Base-by-base conservation (phyloP, 1,139 yeast genomes). In the Nakaseomyces sp. region DNA sequence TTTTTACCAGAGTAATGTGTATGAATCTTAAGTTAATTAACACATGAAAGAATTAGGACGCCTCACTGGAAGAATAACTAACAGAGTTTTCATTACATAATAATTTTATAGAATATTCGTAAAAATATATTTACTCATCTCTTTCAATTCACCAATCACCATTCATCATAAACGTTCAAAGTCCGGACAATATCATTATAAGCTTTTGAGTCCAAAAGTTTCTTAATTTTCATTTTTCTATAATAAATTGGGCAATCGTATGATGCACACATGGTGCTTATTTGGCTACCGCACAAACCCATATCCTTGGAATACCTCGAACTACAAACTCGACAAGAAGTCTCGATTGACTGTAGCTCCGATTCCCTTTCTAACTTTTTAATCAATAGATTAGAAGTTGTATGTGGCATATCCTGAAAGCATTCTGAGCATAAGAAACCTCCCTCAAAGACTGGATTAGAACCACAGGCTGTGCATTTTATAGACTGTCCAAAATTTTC, bases 201-300 rank as follows among this genome's bases (percentile, higher is more conserved):
- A 10, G 7, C 6, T 18, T 17, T 17, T n/a, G 38, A 35, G 26
- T 33, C 28, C 5, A 52, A 18, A 29, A 47, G 43, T n/a, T 44
- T 45, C 5, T 41, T 15, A 2, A 45, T 37, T 41, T 61, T 60
- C 1, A 61, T 56, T 40, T 64, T 59, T 0, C 64, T 53, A 46
- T 57, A 69, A 47, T 62, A 68, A 2, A 64, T 58, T 0, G 71
- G 68, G 43, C 73, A 69, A 40, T 67, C 72, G 30, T 57, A 56
- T 3, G 70, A 67, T 20, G 59, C 61, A 51, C 72, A 69, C 6
- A 46, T 36, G 5, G 20, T 24, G 1, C 55, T 53, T 24, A 60
- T 49, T 4, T 41, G 43, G 10, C 51, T 54, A 16, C 55, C 51
- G 3, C 41, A 40, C 3, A 44, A 46, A 16, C 55, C 46, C 5